These are phyloP conservation scores for Carex littledalei DNA, from an alignment of 176 grass and related monocot genomes.

Conservation along the genomic window DNA sequence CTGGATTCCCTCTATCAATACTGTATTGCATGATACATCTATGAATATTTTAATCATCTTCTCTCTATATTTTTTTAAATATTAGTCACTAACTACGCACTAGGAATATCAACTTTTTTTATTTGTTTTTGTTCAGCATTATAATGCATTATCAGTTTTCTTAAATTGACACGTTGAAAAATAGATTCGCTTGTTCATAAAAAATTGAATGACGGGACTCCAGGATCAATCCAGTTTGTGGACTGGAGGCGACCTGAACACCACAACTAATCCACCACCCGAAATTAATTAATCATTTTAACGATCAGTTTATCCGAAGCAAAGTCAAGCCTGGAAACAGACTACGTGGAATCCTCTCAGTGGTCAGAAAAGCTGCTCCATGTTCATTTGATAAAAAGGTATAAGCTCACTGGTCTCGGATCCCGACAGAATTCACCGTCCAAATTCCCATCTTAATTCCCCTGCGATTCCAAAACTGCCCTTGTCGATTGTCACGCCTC, in stretches of 20 bases:
- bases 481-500: neutral
- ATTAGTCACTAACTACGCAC: neutral
- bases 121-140: neutral
- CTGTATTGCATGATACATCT: too few species aligned
- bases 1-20: neutral
- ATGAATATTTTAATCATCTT: neutral
- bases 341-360: neutral
- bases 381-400: neutral
- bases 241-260: neutral
- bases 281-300: slow-evolving; percentile 5
- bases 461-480: neutral
- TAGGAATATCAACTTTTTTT: neutral
- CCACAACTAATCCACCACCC: neutral
- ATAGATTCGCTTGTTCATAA: too few species aligned
- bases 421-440: slow-evolving; percentile 14
- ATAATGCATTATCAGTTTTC: neutral
- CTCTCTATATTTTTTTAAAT: too few species aligned
- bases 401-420: neutral
- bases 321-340: neutral
- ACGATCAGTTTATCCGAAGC: neutral
- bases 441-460: slow-evolving; percentile 9
- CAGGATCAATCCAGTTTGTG: neutral
- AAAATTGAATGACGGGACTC: neutral
- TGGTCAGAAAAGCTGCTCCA: neutral
- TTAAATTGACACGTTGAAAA: neutral